Percentiles rank a stretch among this genome's conserved stretches.
Conservation (phyloP, 2,329 filamentous ascomycete species). For the Sphaceloma murrayae region DNA sequence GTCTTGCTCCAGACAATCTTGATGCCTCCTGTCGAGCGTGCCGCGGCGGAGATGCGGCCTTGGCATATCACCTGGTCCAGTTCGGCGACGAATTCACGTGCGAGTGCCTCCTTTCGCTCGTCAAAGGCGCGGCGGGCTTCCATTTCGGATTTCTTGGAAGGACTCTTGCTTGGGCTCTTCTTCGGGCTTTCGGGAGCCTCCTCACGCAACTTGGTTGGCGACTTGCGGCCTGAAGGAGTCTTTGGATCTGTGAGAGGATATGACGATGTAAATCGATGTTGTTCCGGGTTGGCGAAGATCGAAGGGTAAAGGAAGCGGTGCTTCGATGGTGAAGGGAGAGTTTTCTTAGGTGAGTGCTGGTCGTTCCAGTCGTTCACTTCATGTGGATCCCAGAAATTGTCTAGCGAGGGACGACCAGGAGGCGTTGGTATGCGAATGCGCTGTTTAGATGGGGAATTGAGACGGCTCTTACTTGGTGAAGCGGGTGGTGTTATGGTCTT, state of each 20-base stretch:
- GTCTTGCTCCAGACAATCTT: constrained; percentile 65
- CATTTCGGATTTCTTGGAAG: constrained; percentile 26
- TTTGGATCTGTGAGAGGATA: background rate
- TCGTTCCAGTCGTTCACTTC: constrained; percentile 56
- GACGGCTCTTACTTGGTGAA: constrained; percentile 35
- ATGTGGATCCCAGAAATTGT: constrained; percentile 52
- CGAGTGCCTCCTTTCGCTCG: constrained; percentile 51
- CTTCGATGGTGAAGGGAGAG: constrained; percentile 32
- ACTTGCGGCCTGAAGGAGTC: constrained; percentile 1
- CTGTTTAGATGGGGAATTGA: constrained; percentile 42
- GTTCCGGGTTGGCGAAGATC: background rate
- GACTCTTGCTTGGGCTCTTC: constrained; percentile 32
- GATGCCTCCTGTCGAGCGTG: constrained; percentile 58
- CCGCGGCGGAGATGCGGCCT: constrained; percentile 49
- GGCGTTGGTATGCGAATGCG: constrained; percentile 43
- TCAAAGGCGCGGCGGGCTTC: constrained; percentile 53
- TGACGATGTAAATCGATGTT: constrained; percentile 19
- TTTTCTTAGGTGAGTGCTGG: constrained; percentile 47
- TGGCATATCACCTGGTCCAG: constrained; percentile 58
- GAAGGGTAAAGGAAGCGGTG: constrained; percentile 19
- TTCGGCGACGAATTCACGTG: constrained; percentile 54
- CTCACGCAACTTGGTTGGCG: constrained; percentile 14
- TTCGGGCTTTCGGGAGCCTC: background rate
- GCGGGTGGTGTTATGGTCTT: constrained; percentile 31
- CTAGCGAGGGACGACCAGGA: constrained; percentile 45